Base-by-base conservation (phyloP, 164 flowering plant species). In the Brasenia schreberi region DNA sequence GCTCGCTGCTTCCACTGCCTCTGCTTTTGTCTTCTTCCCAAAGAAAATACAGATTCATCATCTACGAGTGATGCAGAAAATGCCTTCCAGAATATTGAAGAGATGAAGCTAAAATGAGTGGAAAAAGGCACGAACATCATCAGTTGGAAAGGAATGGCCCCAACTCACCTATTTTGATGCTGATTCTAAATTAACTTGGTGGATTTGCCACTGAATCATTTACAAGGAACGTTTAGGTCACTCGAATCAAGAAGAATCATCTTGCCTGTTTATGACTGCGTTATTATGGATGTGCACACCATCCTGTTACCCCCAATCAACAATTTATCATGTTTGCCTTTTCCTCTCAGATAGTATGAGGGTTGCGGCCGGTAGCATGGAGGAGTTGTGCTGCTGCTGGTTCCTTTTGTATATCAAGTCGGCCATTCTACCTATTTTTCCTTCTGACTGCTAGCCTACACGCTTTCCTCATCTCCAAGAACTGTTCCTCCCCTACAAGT, bases 1-100 rank as follows among this genome's bases (percentile, higher is more conserved):
- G 89, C 78, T 91, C 97, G 61, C 76, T 94, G 77, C 74, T 94
- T 72, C 97, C 99, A 70, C 75, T 94, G 76, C 99, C 99, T 39
- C 86, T 94, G 27, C 90, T 94, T 17, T 81, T n/a, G 87, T 42
- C 96, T 94, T 64, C 93, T 94, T 59, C 97, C 97, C 19, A 67
- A 59, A 59, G 93, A 87, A 45, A 69, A 68, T 69, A 43, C 83
- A 6, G 87, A 85, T 60, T 52, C 71, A 67, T 49, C 64, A 62
- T 42, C 78, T 1, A 63, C 68, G 67, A 87, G 81, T 18, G 73
- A 64, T 63, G 75, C 14, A 62, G 97, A 87, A 65, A 60, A 17
- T 60, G 19, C 63, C 6, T n/a, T 60, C 27, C 19, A 19, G 5
- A 60, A 17, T 19, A 52, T 82, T 19, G 92, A 67, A 33, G 71